These are phyloP conservation scores for Salix viminalis DNA, from an alignment of 345 rosid genomes.

Conservation along the genomic window DNA sequence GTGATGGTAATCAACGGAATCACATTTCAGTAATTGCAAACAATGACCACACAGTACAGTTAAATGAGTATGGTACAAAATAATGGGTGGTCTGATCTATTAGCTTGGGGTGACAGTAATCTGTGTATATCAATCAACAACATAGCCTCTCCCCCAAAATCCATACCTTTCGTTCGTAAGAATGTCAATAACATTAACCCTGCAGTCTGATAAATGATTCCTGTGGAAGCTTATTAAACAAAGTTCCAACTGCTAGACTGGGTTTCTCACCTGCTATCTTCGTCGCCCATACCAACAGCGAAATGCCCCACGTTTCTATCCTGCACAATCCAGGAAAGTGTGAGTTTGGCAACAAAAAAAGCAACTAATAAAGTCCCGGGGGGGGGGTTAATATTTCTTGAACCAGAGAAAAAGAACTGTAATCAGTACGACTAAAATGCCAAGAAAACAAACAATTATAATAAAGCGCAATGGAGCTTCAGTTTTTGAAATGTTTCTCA, in stretches of 20 bases:
- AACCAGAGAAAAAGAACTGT: background rate
- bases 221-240: background rate
- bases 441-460: background rate
- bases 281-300: constrained; percentile 33
- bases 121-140: background rate
- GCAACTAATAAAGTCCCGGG: background rate
- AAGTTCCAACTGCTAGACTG: background rate
- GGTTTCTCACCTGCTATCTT: constrained; percentile 14
- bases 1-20: background rate
- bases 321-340: constrained; percentile 24
- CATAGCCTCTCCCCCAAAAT: background rate
- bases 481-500: background rate
- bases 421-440: background rate
- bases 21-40: background rate
- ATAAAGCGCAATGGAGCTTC: background rate
- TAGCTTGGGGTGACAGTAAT: background rate
- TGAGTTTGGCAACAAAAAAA: background rate
- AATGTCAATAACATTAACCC: background rate
- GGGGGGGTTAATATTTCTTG: background rate
- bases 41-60: background rate
- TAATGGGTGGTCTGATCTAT: background rate
- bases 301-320: constrained; percentile 50
- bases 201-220: background rate
- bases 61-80: background rate
- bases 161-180: background rate